Evolutionary conservation across 1,284 basidiomycete genomes (phyloP).

Genomic region (Ganoderma lucidum): DNA sequence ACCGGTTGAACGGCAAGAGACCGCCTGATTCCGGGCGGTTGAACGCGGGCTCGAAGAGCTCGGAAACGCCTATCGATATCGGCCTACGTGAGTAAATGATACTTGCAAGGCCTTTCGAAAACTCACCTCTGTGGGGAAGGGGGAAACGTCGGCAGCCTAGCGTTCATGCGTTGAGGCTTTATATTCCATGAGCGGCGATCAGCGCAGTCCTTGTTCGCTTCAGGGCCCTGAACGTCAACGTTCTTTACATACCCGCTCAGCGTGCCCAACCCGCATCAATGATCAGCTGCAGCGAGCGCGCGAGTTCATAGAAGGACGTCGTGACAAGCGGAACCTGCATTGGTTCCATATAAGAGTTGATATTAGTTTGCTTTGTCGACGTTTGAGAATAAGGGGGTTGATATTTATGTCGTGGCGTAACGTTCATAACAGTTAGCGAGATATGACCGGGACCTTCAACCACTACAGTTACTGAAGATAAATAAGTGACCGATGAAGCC

Average conservation of each 20-base stretch:
- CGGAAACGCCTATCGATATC: neutral
- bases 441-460: too few species aligned
- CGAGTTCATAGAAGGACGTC: neutral
- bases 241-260: neutral
- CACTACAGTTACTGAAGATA: too few species aligned
- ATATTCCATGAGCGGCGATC: constrained; percentile 1
- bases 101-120: neutral
- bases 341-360: neutral
- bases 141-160: neutral
- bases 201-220: constrained; percentile 3
- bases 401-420: too few species aligned
- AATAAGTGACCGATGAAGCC: too few species aligned
- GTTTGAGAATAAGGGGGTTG: neutral
- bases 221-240: neutral
- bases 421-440: too few species aligned
- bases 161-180: neutral
- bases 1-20: constrained; percentile 1
- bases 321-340: neutral
- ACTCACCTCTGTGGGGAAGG: neutral
- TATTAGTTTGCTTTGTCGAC: neutral
- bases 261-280: neutral
- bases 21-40: neutral
- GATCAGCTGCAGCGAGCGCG: neutral
- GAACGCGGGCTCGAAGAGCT: neutral
- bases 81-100: neutral